Base-by-base conservation (phyloP, 1,284 basidiomycete species). In the Apiotrichum gracile region DNA sequence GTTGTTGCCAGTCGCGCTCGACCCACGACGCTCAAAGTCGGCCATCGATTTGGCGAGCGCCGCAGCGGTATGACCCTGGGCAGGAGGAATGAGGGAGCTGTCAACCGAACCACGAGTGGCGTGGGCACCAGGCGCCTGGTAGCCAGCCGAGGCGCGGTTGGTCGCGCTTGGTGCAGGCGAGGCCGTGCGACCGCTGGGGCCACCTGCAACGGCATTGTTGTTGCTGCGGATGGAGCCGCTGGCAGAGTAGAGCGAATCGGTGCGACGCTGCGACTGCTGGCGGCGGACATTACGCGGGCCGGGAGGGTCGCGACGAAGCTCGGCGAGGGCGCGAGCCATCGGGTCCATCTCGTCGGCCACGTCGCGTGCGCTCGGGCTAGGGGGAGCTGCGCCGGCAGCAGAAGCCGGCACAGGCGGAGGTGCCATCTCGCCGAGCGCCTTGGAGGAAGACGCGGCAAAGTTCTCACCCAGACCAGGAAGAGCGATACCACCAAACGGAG, bases 311-410 rank as follows among this genome's bases (percentile, higher is more conserved):
- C 61, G 58, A 35, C 80, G 76, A 31, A 85, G 72, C 58, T 80
- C 76, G 1, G 78, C 78, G 66, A 90, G 79, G 52, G 86, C 86
- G 62, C 81, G 83, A 26, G 85, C 85, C 55, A 91, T 78, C 0
- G 88, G 44, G 46, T 35, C 46, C 34, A 35, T 46, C 16, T 81
- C 79, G 54, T 80, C 79, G 0, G 77, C 73, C 29, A 71, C 72
- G 33, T 66, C 64, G 16, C 62, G 58, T 19, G 64, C 61, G 10
- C 67, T 61, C 9, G 67, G 58, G 54, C 54, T 60, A 9, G 58
- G 61, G 9, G 61, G 63, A 12, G 61, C 61, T 17, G n/a, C 33
- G 13, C 33, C 27, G 27, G 27, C 22, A 16, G 7, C n/a, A 2
- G 29, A 10, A 35, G 40, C 27, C 66, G 66, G 1, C 57, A 54